Evolutionary conservation across 2,329 filamentous ascomycete genomes (phyloP), one percentile per base, ranked within the genome.

Genomic region (Xylogone sp.): DNA sequence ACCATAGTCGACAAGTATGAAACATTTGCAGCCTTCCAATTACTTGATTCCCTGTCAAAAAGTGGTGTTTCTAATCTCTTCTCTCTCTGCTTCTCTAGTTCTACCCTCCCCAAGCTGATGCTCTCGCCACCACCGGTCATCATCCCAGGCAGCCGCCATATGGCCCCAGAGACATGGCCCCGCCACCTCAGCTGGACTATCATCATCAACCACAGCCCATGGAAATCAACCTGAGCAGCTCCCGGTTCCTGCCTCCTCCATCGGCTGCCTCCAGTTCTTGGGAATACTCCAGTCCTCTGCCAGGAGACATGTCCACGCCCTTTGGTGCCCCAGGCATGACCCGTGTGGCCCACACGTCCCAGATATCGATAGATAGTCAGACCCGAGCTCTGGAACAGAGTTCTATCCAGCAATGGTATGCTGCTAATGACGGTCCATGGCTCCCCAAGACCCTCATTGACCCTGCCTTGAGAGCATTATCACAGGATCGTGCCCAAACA

Each of bases 351-450:
- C 59, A 55, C 47, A 54, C 55, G 20, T 55, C 57, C 21, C 58
- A 59, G 45, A 21, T 56, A 31, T 55, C 52, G 10, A 39, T 51
- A 42, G 58, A 64, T 42, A 47, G 24, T 20, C 61, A 56, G 39
- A 31, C 9, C 42, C 59, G 61, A 42, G 52, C 45, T 22, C 49
- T 55, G 29, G 42, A 49, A 43, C 60, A 66, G 47, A 55, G 62
- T 56, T 62, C 63, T 3, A 49, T 67, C 21, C n/a, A 52, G 6
- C 55, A 59, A 50, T 76, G 72, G 67, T 75, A 71, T 53, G 52
- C 57, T 7, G 61, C 52, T 19, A 67, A 69, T 56, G 68, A 75
- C 58, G 71, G 64, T 7, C 75, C 75, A 47, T 78, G 75, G 75
- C 62, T 67, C 19, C 71, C 70, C n/a, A 65, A 59, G 45, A 63